Base-by-base conservation (phyloP, 2,329 filamentous ascomycete species). In the Gaeumannomyces sp. region DNA sequence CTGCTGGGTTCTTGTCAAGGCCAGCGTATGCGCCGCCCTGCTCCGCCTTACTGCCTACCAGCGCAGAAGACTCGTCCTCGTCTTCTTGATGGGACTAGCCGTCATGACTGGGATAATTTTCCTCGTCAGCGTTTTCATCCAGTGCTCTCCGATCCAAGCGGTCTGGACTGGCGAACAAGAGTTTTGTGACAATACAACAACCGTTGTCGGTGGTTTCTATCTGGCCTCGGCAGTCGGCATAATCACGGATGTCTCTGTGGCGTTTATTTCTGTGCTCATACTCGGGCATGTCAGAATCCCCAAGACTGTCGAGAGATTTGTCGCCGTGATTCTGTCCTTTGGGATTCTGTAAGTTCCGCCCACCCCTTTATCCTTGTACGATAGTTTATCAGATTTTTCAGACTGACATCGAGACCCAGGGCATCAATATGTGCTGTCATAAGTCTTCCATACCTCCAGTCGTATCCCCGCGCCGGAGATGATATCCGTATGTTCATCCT, bases 401-500 rank as follows among this genome's bases (percentile, higher is more conserved):
- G 19, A 19, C 45, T n/a, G 10, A 50, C 22, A 10, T 7, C 22
- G 45, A 50, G 4, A 28, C 28, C 19, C 13, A 56, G 60, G 16
- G 60, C 60, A 10, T 50, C 35, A 29, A 27, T 62, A 45, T 33
- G 31, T 19, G 56, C 25, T n/a, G 22, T 53, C 28, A 25, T 56
- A 13, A 16, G 60, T 3, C 35, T 62, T n/a, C 38, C 38, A 4
- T 62, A 50, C 10, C 35, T 56, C 28, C 29, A 19, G 5, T 6
- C 60, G 6, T 56, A 62, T 53, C 16, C 29, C 8, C 38, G 0
- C 2, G 35, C 25, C n/a, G 45, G 22, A 29, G 78, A 81, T 63
- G 77, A 77, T 66, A 72, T 81, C 0, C 80, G 79, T 79, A 77
- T 80, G 65, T 78, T 73, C 2, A 19, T 25, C 31, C 13, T 27